Evolutionary conservation across 164 flowering plant genomes (phyloP).

Genomic region (Tinospora cordifolia): DNA sequence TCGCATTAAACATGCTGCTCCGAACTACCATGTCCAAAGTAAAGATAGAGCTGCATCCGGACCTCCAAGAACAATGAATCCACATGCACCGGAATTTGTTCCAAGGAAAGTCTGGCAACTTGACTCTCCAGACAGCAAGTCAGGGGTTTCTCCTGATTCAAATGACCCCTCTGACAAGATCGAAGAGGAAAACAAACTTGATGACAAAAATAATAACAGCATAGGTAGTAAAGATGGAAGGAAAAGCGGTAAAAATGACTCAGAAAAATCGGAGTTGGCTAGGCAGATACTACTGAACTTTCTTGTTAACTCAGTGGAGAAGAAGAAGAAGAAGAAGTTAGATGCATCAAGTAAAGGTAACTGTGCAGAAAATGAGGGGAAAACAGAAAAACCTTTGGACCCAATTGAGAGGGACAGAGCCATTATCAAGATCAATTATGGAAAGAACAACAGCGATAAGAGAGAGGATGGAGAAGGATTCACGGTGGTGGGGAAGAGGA

Average conservation of each 20-base stretch:
- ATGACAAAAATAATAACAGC: slow-evolving; percentile 7
- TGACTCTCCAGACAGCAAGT: slow-evolving; percentile 18
- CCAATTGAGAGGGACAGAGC: slow-evolving; percentile 66
- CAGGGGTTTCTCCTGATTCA: slow-evolving; percentile 21
- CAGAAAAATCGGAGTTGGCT: slow-evolving; percentile 67
- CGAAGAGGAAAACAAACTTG: slow-evolving; percentile 23
- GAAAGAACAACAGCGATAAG: slow-evolving; percentile 34
- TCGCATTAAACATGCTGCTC: slow-evolving; percentile 39
- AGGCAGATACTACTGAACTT: slow-evolving; percentile 75
- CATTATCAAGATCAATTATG: slow-evolving; percentile 43
- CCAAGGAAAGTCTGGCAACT: slow-evolving; percentile 46
- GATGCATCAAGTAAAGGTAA: slow-evolving; percentile 24
- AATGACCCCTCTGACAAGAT: slow-evolving; percentile 10
- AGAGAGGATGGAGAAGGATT: slow-evolving; percentile 69
- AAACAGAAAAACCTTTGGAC: slow-evolving; percentile 33
- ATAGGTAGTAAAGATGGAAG: slow-evolving; percentile 22
- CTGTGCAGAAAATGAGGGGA: slow-evolving; percentile 21
- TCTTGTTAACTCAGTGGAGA: slow-evolving; percentile 63
- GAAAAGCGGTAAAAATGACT: slow-evolving; percentile 29
- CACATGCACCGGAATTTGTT: slow-evolving; percentile 74
- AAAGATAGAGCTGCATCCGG: slow-evolving; percentile 27
- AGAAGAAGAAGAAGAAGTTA: slow-evolving; percentile 35
- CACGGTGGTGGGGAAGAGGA: slow-evolving; percentile 57
- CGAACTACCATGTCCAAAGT: slow-evolving; percentile 32
- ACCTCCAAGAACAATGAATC: slow-evolving; percentile 59